Percentiles rank a stretch among this genome's conserved stretches.
These are phyloP conservation scores for Leonotis leonurus DNA, from an alignment of 257 asterid genomes.

Conservation along the genomic window DNA sequence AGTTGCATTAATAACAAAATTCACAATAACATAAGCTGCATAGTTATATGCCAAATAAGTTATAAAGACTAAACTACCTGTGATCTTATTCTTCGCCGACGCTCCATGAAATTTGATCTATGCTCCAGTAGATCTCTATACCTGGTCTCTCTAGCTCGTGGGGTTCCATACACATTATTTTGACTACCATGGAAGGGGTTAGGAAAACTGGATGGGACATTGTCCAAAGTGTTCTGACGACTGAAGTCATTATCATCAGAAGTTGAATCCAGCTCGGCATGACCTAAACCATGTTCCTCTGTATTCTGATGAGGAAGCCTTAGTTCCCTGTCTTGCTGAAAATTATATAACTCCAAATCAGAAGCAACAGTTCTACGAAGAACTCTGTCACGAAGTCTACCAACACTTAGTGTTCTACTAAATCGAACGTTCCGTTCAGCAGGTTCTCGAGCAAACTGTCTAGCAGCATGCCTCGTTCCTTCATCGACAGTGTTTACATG, in stretches of 20 bases:
- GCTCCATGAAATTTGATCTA: slow-evolving; percentile 80
- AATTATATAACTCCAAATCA: slow-evolving; percentile 41
- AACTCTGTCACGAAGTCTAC: slow-evolving; percentile 94
- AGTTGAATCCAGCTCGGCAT: slow-evolving; percentile 30
- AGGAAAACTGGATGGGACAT: slow-evolving; percentile 35
- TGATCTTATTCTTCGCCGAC: slow-evolving; percentile 94
- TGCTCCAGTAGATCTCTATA: slow-evolving; percentile 74
- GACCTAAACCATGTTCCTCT: slow-evolving; percentile 34
- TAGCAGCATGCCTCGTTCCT: slow-evolving; percentile 46
- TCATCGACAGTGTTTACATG: slow-evolving; percentile 30
- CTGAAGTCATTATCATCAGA: slow-evolving; percentile 31
- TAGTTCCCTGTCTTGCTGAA: slow-evolving; percentile 43
- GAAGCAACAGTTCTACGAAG: slow-evolving; percentile 61
- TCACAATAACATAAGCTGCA: background rate
- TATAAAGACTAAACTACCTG: slow-evolving; percentile 49
- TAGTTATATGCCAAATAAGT: background rate
- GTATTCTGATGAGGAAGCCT: slow-evolving; percentile 34
- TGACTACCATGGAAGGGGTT: slow-evolving; percentile 37
- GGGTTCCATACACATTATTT: slow-evolving; percentile 40
- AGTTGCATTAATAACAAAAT: background rate
- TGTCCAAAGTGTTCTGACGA: slow-evolving; percentile 33
- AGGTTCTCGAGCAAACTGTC: slow-evolving; percentile 57
- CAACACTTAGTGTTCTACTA: slow-evolving; percentile 93
- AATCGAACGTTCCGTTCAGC: slow-evolving; percentile 66
- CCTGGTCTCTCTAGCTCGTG: slow-evolving; percentile 57